Evolutionary conservation across 345 rosid species (phyloP).

Genomic region (Eucalyptus sideroxylon): DNA sequence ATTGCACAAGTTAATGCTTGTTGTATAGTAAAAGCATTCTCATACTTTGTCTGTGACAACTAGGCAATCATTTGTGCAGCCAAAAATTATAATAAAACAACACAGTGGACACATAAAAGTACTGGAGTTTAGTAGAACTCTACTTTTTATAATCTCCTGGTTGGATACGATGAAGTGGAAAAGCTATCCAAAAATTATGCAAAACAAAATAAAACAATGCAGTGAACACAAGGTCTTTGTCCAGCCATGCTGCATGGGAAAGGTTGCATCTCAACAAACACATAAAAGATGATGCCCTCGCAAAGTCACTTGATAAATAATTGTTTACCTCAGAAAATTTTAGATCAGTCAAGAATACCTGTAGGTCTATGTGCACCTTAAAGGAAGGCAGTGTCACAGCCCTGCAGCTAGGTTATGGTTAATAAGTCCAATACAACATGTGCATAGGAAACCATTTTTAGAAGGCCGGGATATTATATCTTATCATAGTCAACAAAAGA

Average conservation of each 20-base stretch:
- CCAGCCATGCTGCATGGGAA: neutral
- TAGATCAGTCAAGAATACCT: neutral
- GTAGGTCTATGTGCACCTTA: neutral
- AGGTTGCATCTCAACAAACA: neutral
- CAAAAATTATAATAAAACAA: too few species aligned
- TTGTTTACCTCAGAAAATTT: neutral
- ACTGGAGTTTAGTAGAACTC: neutral
- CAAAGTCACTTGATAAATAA: neutral
- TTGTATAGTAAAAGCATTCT: neutral
- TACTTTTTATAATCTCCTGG: neutral
- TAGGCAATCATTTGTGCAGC: slow-evolving; percentile 36
- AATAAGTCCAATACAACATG: neutral
- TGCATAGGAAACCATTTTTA: neutral
- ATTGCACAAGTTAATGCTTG: neutral
- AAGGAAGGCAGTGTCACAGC: neutral
- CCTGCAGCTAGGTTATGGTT: neutral
- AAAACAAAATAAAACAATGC: neutral
- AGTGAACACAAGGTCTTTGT: neutral
- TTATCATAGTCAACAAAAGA: neutral
- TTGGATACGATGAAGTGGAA: neutral
- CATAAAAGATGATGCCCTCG: neutral
- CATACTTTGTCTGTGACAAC: slow-evolving; percentile 55
- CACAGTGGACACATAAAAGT: neutral
- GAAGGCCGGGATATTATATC: neutral
- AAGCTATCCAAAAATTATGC: neutral